Conservation (phyloP, 1,284 basidiomycete genomes). For the Ceratobasidium sp. region DNA sequence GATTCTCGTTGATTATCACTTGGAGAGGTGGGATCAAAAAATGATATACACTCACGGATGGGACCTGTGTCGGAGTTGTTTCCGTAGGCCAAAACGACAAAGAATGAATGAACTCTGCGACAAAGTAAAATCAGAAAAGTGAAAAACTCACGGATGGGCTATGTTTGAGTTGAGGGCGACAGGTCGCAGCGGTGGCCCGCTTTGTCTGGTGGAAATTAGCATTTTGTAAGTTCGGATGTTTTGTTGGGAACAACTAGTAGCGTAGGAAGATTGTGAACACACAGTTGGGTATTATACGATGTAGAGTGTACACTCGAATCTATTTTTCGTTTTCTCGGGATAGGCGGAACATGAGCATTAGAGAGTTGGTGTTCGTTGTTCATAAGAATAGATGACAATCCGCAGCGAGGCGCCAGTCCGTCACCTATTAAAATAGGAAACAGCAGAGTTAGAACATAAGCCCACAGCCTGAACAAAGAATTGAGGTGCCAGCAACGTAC, state of each 20-base stretch:
- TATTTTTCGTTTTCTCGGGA: slow-evolving; percentile 45
- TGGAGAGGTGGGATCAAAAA: slow-evolving; percentile 44
- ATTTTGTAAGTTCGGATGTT: slow-evolving; percentile 26
- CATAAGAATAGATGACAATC: slow-evolving; percentile 42
- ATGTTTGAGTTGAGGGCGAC: slow-evolving; percentile 37
- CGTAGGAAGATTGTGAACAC: slow-evolving; percentile 19
- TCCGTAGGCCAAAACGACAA: slow-evolving; percentile 6
- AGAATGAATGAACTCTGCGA: not conserved
- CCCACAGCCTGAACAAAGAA: not conserved
- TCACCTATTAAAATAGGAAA: slow-evolving; percentile 25
- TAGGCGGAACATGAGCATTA: slow-evolving; percentile 43
- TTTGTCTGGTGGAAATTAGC: slow-evolving; percentile 33
- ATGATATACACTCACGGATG: slow-evolving; percentile 43
- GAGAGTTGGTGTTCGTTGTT: slow-evolving; percentile 44
- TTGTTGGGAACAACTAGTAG: slow-evolving; percentile 1
- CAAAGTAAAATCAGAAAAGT: not conserved
- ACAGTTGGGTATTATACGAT: slow-evolving; percentile 34
- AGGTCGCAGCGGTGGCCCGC: slow-evolving; percentile 30
- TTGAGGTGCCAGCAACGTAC: slow-evolving; percentile 35
- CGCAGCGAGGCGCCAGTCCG: slow-evolving; percentile 45
- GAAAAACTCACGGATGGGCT: slow-evolving; percentile 25
- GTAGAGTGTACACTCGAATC: slow-evolving; percentile 32
- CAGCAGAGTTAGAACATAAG: slow-evolving; percentile 14
- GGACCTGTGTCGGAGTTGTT: slow-evolving; percentile 41
- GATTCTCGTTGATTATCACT: slow-evolving; percentile 20